Conservation (phyloP, 352 stramenopile species). For the Aphanomyces stellatus region DNA sequence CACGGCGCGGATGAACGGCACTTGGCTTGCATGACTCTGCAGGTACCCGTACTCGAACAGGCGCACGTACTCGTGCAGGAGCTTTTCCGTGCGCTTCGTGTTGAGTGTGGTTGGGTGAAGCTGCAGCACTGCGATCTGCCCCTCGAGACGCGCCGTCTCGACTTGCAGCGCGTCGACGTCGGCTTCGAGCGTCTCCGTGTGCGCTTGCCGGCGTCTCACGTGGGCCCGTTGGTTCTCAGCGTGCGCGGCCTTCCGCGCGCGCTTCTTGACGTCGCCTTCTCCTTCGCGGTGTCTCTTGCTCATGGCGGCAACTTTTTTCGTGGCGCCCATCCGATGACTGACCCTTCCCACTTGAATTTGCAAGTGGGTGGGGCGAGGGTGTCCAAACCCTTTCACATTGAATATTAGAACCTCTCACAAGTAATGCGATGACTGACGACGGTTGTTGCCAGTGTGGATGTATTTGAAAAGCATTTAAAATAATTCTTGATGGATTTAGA, state of each 20-base stretch:
- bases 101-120: not conserved
- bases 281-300: too few relatives aligned
- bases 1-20: not conserved
- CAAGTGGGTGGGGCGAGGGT: too few relatives aligned
- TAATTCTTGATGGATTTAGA: not conserved
- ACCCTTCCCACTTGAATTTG: too few relatives aligned
- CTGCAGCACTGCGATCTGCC: not conserved
- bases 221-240: conserved; percentile 14
- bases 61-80: conserved; percentile 32
- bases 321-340: too few relatives aligned
- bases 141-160: not conserved
- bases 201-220: not conserved
- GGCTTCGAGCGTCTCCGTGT: not conserved
- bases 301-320: too few relatives aligned
- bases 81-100: conserved; percentile 34
- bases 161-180: not conserved
- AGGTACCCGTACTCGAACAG: conserved; percentile 11
- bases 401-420: too few relatives aligned
- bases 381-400: too few relatives aligned
- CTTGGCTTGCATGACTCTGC: not conserved
- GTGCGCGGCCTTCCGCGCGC: not conserved
- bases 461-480: too few relatives aligned
- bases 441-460: too few relatives aligned
- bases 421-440: not conserved
- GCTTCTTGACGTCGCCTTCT: not conserved